Percentiles rank a stretch among this genome's conserved stretches.
Conservation (phyloP, 2,329 filamentous ascomycete genomes). For the Aspergillus ibericus region DNA sequence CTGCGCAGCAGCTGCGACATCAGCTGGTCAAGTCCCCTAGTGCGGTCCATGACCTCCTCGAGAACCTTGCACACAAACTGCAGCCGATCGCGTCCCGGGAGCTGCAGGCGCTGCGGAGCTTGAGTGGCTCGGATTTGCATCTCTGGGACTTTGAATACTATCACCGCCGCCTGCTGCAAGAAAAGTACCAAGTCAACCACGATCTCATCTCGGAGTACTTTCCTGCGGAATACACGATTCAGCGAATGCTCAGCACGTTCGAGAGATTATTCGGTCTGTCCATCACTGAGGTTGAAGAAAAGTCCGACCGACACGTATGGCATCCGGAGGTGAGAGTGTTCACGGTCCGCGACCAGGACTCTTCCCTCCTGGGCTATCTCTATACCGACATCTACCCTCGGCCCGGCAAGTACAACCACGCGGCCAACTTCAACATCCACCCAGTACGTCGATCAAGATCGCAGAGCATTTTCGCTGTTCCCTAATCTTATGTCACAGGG, state of each 20-base stretch:
- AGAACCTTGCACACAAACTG: not conserved
- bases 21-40: not conserved
- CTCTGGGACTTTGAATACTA: slow-evolving; percentile 5
- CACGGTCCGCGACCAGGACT: not conserved
- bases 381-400: slow-evolving; percentile 3
- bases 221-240: not conserved
- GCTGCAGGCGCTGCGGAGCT: not conserved
- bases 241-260: not conserved
- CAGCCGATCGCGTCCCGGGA: not conserved
- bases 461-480: not conserved
- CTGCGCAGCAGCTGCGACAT: not conserved
- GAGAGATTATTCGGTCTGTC: not conserved
- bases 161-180: not conserved
- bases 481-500: not conserved
- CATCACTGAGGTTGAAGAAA: not conserved
- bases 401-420: slow-evolving; percentile 3
- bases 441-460: not conserved
- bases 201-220: not conserved
- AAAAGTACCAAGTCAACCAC: not conserved
- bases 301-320: not conserved
- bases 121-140: not conserved
- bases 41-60: not conserved
- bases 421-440: slow-evolving; percentile 2
- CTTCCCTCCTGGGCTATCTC: not conserved
- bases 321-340: not conserved